Conservation (phyloP, 495 filamentous ascomycete species). For the Articulospora tetracladia region DNA sequence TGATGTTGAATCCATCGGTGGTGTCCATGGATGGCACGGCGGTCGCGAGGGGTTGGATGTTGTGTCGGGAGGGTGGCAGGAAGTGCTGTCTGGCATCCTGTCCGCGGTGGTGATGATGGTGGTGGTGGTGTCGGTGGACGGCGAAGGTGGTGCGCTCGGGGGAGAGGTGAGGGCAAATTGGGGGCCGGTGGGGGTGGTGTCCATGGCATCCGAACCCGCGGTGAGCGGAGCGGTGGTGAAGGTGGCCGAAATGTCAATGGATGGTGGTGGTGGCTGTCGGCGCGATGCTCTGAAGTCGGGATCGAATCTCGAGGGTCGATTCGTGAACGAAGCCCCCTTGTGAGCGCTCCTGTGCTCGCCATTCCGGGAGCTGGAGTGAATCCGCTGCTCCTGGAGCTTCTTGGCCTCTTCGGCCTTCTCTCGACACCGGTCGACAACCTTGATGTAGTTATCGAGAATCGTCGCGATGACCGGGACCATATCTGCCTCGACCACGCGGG, state of each 20-base stretch:
- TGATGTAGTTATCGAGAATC: slow-evolving; percentile 98
- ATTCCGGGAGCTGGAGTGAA: slow-evolving; percentile 18
- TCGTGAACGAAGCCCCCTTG: slow-evolving; percentile 27
- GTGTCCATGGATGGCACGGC: slow-evolving; percentile 71
- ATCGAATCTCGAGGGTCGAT: slow-evolving; percentile 37
- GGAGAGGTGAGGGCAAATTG: slow-evolving; percentile 69
- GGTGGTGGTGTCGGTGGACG: slow-evolving; percentile 45
- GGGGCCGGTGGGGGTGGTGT: slow-evolving; percentile 61
- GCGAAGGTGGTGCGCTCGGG: slow-evolving; percentile 68
- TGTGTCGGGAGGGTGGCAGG: slow-evolving; percentile 46
- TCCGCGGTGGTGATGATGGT: slow-evolving; percentile 53
- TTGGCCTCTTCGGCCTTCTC: slow-evolving; percentile 74
- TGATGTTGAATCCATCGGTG: slow-evolving; percentile 67
- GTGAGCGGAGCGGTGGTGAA: slow-evolving; percentile 19
- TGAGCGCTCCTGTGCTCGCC: slow-evolving; percentile 24
- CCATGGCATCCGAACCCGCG: slow-evolving; percentile 18
- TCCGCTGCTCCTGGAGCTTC: slow-evolving; percentile 28
- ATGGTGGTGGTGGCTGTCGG: slow-evolving; percentile 66
- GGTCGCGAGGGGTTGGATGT: slow-evolving; percentile 63
- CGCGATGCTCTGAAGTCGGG: slow-evolving; percentile 49
- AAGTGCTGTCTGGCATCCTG: slow-evolving; percentile 57
- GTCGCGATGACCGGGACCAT: slow-evolving; percentile 99
- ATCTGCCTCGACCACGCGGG: slow-evolving; percentile 94
- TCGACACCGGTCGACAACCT: slow-evolving; percentile 86
- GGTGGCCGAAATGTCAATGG: slow-evolving; percentile 64